phyloP scores from a whole-genome alignment of 2,329 filamentous ascomycete genomes.

The Dactylonectria estremocensis region DNA sequence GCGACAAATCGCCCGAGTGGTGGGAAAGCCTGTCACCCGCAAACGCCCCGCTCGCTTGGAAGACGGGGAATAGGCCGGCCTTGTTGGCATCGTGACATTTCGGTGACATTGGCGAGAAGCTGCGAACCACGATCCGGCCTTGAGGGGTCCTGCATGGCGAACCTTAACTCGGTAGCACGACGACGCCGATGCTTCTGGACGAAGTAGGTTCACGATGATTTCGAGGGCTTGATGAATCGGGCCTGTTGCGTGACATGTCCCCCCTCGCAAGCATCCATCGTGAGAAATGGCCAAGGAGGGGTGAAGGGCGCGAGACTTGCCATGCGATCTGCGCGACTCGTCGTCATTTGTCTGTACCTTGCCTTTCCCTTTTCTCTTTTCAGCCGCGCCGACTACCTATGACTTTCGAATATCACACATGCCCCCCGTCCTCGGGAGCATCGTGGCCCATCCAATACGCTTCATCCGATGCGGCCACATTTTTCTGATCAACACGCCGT shows the following conservation, averaged over 20 bases:
- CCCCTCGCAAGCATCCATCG: background rate
- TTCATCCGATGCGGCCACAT: background rate
- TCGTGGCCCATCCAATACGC: background rate
- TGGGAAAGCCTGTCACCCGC: slow-evolving; percentile 11
- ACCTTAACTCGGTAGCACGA: slow-evolving; percentile 11
- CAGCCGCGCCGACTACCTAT: background rate
- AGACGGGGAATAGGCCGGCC: slow-evolving; percentile 12
- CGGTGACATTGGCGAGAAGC: background rate
- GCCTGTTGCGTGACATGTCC: background rate
- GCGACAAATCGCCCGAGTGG: slow-evolving; percentile 20
- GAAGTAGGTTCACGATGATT: background rate
- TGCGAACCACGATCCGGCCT: background rate
- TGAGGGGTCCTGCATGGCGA: background rate
- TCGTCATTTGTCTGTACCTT: slow-evolving; percentile 4
- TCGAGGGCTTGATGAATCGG: background rate
- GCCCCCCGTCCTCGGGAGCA: background rate
- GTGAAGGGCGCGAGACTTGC: slow-evolving; percentile 12
- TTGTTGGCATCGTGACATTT: background rate
- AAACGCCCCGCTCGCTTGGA: background rate
- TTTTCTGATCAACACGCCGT: background rate
- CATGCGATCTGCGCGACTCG: slow-evolving; percentile 7
- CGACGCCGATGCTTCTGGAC: background rate
- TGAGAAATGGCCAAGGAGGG: background rate
- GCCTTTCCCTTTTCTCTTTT: background rate
- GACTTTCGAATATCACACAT: background rate